These are phyloP conservation scores for Rossbeevera mucosa DNA, from an alignment of 768 basidiomycete genomes.

Conservation along the genomic window DNA sequence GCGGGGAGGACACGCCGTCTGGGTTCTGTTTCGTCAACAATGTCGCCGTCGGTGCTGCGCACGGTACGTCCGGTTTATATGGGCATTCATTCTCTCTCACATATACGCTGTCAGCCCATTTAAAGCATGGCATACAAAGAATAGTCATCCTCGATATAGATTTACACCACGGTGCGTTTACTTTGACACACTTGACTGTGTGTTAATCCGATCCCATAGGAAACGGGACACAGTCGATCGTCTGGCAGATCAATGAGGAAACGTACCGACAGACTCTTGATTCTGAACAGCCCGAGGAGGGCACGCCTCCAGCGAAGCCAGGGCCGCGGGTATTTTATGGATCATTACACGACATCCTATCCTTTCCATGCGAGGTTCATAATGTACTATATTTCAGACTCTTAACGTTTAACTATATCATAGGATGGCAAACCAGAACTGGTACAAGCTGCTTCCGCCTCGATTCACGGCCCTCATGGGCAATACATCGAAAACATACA, in stretches of 20 bases:
- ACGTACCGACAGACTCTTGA: conserved; percentile 67
- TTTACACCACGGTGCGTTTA: conserved; percentile 24
- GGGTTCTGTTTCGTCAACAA: conserved; percentile 98
- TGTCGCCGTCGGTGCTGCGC: conserved; percentile 83
- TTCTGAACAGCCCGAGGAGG: conserved; percentile 31
- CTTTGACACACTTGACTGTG: not conserved
- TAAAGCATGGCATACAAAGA: conserved; percentile 71
- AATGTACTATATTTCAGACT: not conserved
- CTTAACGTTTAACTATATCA: conserved; percentile 1
- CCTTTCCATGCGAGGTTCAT: conserved; percentile 85
- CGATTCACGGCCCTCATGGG: conserved; percentile 16
- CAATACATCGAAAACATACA: conserved; percentile 29
- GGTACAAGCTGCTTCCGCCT: conserved; percentile 76
- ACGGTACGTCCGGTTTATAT: conserved; percentile 49
- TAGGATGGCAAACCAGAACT: conserved; percentile 78
- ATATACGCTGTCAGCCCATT: conserved; percentile 55
- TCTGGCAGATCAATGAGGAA: conserved; percentile 90
- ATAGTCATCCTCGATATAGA: conserved; percentile 87
- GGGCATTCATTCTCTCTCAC: not conserved
- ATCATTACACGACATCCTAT: conserved; percentile 89
- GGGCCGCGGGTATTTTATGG: conserved; percentile 79
- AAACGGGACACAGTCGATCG: conserved; percentile 91
- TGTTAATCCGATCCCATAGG: conserved; percentile 41
- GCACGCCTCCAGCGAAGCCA: conserved; percentile 28
- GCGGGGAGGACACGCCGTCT: conserved; percentile 82